Base-by-base conservation (phyloP, 2,329 filamentous ascomycete species). In the Trichoderma guizhouense region DNA sequence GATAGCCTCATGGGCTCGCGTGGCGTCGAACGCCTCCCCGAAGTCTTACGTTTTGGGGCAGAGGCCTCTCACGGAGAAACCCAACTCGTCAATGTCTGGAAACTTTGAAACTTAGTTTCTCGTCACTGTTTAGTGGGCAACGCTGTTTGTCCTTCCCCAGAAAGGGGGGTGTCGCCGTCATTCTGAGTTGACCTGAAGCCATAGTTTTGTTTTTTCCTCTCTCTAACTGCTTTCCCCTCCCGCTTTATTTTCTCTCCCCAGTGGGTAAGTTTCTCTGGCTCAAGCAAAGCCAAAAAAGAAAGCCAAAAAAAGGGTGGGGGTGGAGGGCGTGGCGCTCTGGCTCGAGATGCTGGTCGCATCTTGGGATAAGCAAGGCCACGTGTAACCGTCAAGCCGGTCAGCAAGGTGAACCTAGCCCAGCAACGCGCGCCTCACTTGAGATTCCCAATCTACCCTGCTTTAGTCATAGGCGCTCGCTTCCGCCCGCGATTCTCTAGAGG, bases 391-490 rank as follows among this genome's bases (percentile, higher is more conserved):
- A 21, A 69, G 53, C 65, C 53, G 66, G 66, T 69, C 53, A 69
- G 66, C 55, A 60, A 69, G 66, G 66, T 69, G 66, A 69, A 61
- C 26, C 28, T 15, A 47, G 6, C 36, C 26, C 36, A 39, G 28
- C 30, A 39, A 28, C 21, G 47, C 47, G 34, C 53, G 65, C 51
- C 65, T 68, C 36, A 26, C n/a, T 36, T 60, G 55, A 69, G 66
- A 69, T 69, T 53, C 39, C 28, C 55, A 36, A 60, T 62, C 57
- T 53, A 62, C 34, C 66, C 66, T 69, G 57, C 28, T 69, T 62
- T 36, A 28, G 39, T 69, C 55, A 61, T 62, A 69, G 66, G 57
- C 57, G 66, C 66, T 62, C 66, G 66, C 66, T 69, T 62, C 66
- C 66, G 66, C 66, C 66, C 66, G 66, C 66, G 55, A 61, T 69